A percentile compares a stretch with the other conserved stretches of the same genome.
These are phyloP conservation scores for Chlamydomonas sphaeroides DNA, from an alignment of 139 green algal species.

Conservation along the genomic window DNA sequence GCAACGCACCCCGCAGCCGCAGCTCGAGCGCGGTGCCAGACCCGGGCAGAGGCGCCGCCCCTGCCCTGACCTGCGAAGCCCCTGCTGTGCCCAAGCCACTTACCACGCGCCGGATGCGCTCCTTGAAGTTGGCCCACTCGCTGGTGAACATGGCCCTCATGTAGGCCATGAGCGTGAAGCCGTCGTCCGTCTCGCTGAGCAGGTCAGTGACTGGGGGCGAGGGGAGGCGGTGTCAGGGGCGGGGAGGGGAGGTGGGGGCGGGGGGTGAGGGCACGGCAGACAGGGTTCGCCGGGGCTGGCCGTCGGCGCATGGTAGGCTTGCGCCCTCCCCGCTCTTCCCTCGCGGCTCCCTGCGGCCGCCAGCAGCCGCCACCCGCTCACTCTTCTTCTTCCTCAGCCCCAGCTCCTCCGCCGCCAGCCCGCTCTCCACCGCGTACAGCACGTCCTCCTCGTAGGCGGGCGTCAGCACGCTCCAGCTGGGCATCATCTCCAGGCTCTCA, in stretches of 20 bases:
- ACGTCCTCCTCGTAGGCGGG: slow-evolving; percentile 83
- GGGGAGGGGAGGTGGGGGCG: neutral
- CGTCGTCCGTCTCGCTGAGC: slow-evolving; percentile 52
- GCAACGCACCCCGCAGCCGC: too few species aligned
- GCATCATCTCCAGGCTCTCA: slow-evolving; percentile 44
- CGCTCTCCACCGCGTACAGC: slow-evolving; percentile 71
- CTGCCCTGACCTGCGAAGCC: too few species aligned
- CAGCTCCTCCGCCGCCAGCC: slow-evolving; percentile 23
- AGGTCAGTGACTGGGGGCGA: slow-evolving; percentile 46
- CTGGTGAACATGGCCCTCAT: slow-evolving; percentile 27
- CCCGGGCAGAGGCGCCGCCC: too few species aligned
- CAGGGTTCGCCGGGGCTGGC: too few species aligned
- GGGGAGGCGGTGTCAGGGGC: too few species aligned
- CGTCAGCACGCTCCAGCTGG: slow-evolving; percentile 61
- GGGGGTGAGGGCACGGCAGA: too few species aligned
- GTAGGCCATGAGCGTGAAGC: slow-evolving; percentile 53
- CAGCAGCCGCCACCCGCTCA: neutral
- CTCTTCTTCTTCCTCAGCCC: slow-evolving; percentile 31
- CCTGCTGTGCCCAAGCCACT: too few species aligned
- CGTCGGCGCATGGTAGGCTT: too few species aligned
- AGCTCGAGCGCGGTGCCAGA: too few species aligned
- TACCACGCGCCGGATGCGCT: slow-evolving; percentile 29
- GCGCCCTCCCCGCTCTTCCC: too few species aligned
- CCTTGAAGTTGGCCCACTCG: slow-evolving; percentile 51
- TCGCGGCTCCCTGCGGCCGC: too few species aligned